phyloP scores from a whole-genome alignment of 441 rosid species.

The Capsella rubella region DNA sequence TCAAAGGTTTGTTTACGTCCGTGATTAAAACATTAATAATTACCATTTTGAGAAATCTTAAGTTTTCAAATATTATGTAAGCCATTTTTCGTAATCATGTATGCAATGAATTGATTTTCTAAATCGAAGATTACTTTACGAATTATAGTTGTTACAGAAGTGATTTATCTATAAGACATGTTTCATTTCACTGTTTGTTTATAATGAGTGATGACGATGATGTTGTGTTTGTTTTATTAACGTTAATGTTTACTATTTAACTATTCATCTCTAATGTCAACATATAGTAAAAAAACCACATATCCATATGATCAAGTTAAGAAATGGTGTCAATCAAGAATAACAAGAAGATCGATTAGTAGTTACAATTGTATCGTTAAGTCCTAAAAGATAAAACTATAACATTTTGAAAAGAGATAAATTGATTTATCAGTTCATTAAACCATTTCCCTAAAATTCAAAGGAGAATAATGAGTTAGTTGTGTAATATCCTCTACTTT shows the following conservation, averaged over 20 bases:
- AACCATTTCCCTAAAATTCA: constrained; percentile 2
- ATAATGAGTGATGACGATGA: neutral
- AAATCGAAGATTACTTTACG: neutral
- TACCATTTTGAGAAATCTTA: neutral
- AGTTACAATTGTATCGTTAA: neutral
- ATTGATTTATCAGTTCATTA: constrained; percentile 10
- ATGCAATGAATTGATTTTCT: neutral
- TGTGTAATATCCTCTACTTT: constrained; percentile 12
- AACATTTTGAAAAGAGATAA: neutral
- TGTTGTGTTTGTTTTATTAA: neutral
- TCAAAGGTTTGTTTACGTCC: neutral
- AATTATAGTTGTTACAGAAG: neutral
- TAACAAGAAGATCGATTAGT: neutral
- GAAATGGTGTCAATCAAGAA: neutral
- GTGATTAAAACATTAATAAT: neutral
- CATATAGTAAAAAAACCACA: neutral
- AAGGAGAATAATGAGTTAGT: neutral
- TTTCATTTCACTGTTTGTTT: neutral
- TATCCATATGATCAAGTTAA: neutral
- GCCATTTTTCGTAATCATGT: neutral
- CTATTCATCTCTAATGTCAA: neutral
- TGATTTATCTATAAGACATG: neutral
- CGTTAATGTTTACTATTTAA: neutral
- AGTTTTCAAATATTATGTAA: neutral
- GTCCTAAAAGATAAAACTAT: neutral